Evolutionary conservation across 139 green algal genomes (phyloP), one percentile per base, ranked within the genome.

Genomic region (Yamagishiella unicocca): DNA sequence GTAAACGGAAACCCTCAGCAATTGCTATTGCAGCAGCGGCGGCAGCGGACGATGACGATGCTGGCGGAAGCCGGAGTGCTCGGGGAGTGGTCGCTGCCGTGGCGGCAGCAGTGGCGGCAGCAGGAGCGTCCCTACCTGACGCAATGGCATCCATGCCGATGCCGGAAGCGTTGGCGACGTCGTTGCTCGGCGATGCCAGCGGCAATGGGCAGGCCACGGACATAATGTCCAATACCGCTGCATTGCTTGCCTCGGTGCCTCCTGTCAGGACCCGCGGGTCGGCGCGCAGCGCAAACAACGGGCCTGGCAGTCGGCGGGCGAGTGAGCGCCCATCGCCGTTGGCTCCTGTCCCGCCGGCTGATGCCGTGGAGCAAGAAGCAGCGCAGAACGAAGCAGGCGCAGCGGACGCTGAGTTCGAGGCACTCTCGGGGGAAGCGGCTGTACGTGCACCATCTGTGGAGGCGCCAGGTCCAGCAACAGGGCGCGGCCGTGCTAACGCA

Each of bases 11-110:
- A 31, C 80, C 80, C 0, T 66, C 80, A 1, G 64, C 62, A 17
- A 67, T 86, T 25, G 80, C 80, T 6, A 14, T 86, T n/a, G 80
- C 80, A 14, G 80, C 80, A 2, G 80, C 80, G 31, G 64, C 64
- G 22, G 62, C 80, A 45, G 62, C 64, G 0, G 62, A 67, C 6
- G 64, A 86, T 38, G 80, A 86, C 21, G 80, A 77, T 0, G 76
- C 50, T 14, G 76, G 38, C 27, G 22, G 10, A 31, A 29, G 38
- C 0, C 38, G 58, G n/a, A 29, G 58, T 9, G 31, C 29, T 35
- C 67, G 54, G 1, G 22, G 29, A 10, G 88, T 45, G n/a, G 64
- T 79, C 2, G 88, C 70, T 24, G 67, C 50, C 25, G 27, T 64
- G 24, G 75, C 40, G 33, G 77, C 66, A 25, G 88, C 82, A 3